Percentiles rank a stretch among this genome's conserved stretches.
Conservation (phyloP, 2,329 filamentous ascomycete species). For the Colletotrichum costaricense region DNA sequence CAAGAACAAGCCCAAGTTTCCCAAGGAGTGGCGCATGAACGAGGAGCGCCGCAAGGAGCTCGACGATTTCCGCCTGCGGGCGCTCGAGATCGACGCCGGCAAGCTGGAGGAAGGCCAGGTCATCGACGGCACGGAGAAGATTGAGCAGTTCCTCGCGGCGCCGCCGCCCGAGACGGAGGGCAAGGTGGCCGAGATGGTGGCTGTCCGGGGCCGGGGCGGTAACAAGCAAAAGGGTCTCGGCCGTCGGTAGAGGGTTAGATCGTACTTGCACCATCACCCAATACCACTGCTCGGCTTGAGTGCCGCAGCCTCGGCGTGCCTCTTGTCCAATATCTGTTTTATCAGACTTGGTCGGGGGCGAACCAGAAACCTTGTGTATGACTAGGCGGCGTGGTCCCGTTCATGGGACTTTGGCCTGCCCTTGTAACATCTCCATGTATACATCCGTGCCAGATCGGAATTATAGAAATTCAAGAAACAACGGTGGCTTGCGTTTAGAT, state of each 20-base stretch:
- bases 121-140: slow-evolving; percentile 66
- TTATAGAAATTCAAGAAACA: slow-evolving; percentile 27
- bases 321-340: neutral
- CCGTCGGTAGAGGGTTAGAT: slow-evolving; percentile 4
- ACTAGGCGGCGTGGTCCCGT: slow-evolving; percentile 23
- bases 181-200: slow-evolving; percentile 45
- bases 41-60: slow-evolving; percentile 74
- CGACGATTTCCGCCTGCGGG: slow-evolving; percentile 66
- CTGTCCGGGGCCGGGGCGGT: slow-evolving; percentile 31
- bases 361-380: slow-evolving; percentile 18
- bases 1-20: slow-evolving; percentile 77
- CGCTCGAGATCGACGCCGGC: slow-evolving; percentile 64
- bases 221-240: slow-evolving; percentile 8
- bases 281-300: neutral
- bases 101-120: slow-evolving; percentile 64
- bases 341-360: neutral
- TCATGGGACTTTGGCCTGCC: slow-evolving; percentile 3
- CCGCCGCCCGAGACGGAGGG: slow-evolving; percentile 42
- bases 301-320: neutral
- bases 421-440: slow-evolving; percentile 36
- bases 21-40: slow-evolving; percentile 85
- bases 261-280: neutral
- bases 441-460: slow-evolving; percentile 21
- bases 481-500: neutral
- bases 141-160: slow-evolving; percentile 52